These are phyloP conservation scores for Rhodotorula kratochvilovae DNA, from an alignment of 768 basidiomycete species.

Conservation along the genomic window DNA sequence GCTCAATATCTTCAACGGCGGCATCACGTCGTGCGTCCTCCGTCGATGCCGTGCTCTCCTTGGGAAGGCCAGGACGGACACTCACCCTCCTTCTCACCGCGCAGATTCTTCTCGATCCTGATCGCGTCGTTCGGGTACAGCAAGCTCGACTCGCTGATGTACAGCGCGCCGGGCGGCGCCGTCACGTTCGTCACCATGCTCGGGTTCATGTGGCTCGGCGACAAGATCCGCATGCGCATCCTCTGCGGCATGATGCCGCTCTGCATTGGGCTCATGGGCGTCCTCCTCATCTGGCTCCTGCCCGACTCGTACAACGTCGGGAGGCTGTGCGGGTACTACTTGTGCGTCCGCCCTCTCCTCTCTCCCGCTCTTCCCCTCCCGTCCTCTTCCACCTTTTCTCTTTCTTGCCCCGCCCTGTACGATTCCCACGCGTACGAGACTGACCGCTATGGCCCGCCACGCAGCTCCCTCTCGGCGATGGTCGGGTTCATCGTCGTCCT, in stretches of 20 bases:
- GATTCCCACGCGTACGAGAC: too few relatives aligned
- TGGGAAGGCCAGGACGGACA: too few relatives aligned
- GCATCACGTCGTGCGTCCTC: constrained; percentile 12
- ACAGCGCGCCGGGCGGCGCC: constrained; percentile 21
- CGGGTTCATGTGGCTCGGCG: constrained; percentile 18
- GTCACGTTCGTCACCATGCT: constrained; percentile 7
- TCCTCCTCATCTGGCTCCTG: constrained; percentile 28
- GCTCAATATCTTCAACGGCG: constrained; percentile 20
- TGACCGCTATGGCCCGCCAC: neutral
- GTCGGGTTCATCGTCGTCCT: constrained; percentile 32
- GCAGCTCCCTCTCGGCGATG: constrained; percentile 6
- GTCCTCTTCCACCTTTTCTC: too few relatives aligned
- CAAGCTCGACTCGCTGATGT: constrained; percentile 21
- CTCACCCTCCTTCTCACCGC: neutral
- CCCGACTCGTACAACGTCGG: constrained; percentile 19
- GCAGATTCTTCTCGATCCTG: constrained; percentile 28
- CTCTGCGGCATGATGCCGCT: constrained; percentile 14
- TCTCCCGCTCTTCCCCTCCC: too few relatives aligned
- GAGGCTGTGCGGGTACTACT: constrained; percentile 31
- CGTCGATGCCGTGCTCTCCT: neutral
- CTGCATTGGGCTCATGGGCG: constrained; percentile 10
- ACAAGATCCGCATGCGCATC: constrained; percentile 6
- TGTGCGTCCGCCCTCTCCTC: constrained; percentile 9
- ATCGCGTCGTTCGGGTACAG: constrained; percentile 24
- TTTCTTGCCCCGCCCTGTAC: too few relatives aligned